A percentile compares a stretch with the other conserved stretches of the same genome.
phyloP scores from a whole-genome alignment of 495 filamentous ascomycete species.

The Penicillium samsonianum region DNA sequence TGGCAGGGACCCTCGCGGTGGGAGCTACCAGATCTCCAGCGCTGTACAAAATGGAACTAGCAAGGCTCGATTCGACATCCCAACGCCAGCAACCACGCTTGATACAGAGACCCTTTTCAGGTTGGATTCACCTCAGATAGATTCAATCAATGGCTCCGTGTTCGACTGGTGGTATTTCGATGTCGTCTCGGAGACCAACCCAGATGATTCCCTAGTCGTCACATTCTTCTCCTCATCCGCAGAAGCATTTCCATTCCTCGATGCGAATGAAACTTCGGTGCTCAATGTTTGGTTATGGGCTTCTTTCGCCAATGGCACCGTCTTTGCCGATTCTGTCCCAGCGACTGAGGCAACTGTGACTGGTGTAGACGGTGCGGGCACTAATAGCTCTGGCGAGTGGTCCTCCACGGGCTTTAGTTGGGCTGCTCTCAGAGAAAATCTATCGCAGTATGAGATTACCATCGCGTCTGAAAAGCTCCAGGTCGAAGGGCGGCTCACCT shows the following conservation, averaged over 20 bases:
- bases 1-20: not conserved
- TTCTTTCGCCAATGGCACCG: conserved; percentile 28
- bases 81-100: conserved; percentile 5
- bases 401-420: conserved; percentile 20
- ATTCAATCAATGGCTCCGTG: conserved; percentile 29
- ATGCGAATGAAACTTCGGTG: conserved; percentile 16
- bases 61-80: conserved; percentile 17
- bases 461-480: conserved; percentile 20
- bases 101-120: conserved; percentile 11
- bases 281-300: conserved; percentile 29
- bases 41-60: conserved; percentile 15
- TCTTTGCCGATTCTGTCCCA: conserved; percentile 21
- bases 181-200: conserved; percentile 25
- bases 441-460: conserved; percentile 20
- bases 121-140: conserved; percentile 35
- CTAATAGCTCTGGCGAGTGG: conserved; percentile 19
- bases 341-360: conserved; percentile 22
- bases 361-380: not conserved
- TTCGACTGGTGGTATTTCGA: conserved; percentile 50
- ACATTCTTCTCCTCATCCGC: conserved; percentile 33
- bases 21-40: conserved; percentile 20
- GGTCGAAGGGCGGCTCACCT: conserved; percentile 16
- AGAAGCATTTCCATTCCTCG: conserved; percentile 25
- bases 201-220: conserved; percentile 25
- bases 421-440: conserved; percentile 8